phyloP scores from a whole-genome alignment of 2,329 filamentous ascomycete species.

The Cladophialophora exuberans region DNA sequence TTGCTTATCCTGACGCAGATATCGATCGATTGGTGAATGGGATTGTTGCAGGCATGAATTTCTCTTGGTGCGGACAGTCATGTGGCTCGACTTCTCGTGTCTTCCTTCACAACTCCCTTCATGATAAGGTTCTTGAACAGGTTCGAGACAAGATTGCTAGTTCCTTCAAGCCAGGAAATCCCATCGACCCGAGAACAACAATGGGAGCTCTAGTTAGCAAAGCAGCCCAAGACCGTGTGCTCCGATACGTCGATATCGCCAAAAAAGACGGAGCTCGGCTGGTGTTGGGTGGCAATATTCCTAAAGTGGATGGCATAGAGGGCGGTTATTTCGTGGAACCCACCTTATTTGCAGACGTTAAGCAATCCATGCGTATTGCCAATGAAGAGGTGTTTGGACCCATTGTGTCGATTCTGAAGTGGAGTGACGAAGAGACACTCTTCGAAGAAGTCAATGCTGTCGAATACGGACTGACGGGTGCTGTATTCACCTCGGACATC shows the following conservation, averaged over 20 bases:
- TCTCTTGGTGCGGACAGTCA: conserved; percentile 48
- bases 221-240: conserved; percentile 18
- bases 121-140: conserved; percentile 65
- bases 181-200: conserved; percentile 54
- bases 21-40: conserved; percentile 68
- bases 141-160: conserved; percentile 64
- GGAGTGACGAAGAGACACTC: conserved; percentile 15
- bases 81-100: conserved; percentile 68
- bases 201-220: conserved; percentile 20
- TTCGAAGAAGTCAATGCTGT: conserved; percentile 16
- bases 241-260: conserved; percentile 24
- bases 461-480: conserved; percentile 17
- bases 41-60: conserved; percentile 52
- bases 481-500: conserved; percentile 15
- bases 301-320: conserved; percentile 4
- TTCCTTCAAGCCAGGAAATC: conserved; percentile 68
- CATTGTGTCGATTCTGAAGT: conserved; percentile 17
- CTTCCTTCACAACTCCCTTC: conserved; percentile 62
- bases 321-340: conserved; percentile 26
- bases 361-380: conserved; percentile 23
- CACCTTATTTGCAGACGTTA: conserved; percentile 25
- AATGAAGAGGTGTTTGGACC: conserved; percentile 29
- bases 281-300: conserved; percentile 9
- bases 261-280: conserved; percentile 21
- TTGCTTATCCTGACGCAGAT: conserved; percentile 68